A percentile compares a stretch with the other conserved stretches of the same genome.
Conservation (phyloP, 2,329 filamentous ascomycete species). For the Whalleya microplaca region DNA sequence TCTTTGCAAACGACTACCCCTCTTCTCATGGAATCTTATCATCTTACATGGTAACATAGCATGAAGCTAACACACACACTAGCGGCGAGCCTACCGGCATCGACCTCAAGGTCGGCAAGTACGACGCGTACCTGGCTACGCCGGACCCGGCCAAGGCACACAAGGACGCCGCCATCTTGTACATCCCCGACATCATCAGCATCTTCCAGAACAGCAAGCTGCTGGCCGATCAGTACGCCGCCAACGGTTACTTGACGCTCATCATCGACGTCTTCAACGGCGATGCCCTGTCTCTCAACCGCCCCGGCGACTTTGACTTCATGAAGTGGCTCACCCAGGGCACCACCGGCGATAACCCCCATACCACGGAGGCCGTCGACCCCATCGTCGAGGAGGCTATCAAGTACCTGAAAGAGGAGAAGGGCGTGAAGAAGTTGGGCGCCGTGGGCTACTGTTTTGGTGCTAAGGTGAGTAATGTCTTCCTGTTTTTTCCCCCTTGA, state of each 20-base stretch:
- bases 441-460: conserved; percentile 77
- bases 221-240: conserved; percentile 75
- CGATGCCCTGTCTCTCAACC: conserved; percentile 61
- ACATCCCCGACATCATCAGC: conserved; percentile 54
- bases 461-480: conserved; percentile 57
- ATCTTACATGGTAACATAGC: neutral
- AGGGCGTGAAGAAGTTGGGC: conserved; percentile 62
- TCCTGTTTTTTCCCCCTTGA: neutral
- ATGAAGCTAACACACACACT: neutral
- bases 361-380: conserved; percentile 49
- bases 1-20: neutral
- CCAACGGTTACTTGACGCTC: conserved; percentile 71
- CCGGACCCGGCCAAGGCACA: conserved; percentile 43
- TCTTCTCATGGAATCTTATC: neutral
- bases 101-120: conserved; percentile 49
- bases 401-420: conserved; percentile 60
- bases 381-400: conserved; percentile 55
- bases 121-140: conserved; percentile 56
- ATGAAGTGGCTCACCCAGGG: conserved; percentile 49
- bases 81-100: conserved; percentile 55
- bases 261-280: conserved; percentile 74
- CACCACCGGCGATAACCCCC: conserved; percentile 52
- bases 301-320: conserved; percentile 46
- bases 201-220: conserved; percentile 64
- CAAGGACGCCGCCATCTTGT: conserved; percentile 49